Conservation (phyloP, 1,284 basidiomycete species). For the Austroboletus niveus region DNA sequence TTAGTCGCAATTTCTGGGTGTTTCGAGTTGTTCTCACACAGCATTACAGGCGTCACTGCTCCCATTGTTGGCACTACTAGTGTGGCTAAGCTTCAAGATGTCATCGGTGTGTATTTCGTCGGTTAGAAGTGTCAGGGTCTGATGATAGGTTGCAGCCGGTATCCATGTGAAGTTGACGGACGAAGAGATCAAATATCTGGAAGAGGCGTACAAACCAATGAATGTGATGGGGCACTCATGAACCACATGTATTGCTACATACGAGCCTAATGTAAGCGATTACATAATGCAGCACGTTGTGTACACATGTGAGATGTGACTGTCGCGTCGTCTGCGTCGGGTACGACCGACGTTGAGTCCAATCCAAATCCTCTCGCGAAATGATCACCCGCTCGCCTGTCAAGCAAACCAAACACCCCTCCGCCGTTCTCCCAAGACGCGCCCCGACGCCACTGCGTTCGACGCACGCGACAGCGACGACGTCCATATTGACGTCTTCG, state of each 20-base stretch:
- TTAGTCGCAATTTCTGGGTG: slow-evolving; percentile 5
- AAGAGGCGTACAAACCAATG: slow-evolving; percentile 42
- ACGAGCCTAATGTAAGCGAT: background rate
- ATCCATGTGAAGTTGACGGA: slow-evolving; percentile 39
- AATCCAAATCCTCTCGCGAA: background rate
- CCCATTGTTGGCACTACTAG: slow-evolving; percentile 50
- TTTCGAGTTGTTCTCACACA: background rate
- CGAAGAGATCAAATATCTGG: slow-evolving; percentile 48
- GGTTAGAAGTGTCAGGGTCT: background rate
- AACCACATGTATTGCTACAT: background rate
- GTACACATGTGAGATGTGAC: too few species aligned
- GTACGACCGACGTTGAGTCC: too few species aligned
- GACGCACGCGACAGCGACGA: slow-evolving; percentile 19
- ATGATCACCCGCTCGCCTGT: slow-evolving; percentile 31
- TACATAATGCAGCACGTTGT: background rate
- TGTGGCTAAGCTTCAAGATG: slow-evolving; percentile 44
- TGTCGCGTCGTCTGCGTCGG: too few species aligned
- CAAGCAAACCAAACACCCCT: slow-evolving; percentile 16
- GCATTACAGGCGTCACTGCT: slow-evolving; percentile 36
- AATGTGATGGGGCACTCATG: slow-evolving; percentile 35
- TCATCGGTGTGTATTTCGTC: slow-evolving; percentile 34
- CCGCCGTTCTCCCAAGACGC: slow-evolving; percentile 18
- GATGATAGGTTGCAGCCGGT: slow-evolving; percentile 23
- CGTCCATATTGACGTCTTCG: slow-evolving; percentile 29
- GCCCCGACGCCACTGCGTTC: slow-evolving; percentile 23